Conservation (phyloP, 2,329 filamentous ascomycete genomes). For the Arthrocladium fulminans region DNA sequence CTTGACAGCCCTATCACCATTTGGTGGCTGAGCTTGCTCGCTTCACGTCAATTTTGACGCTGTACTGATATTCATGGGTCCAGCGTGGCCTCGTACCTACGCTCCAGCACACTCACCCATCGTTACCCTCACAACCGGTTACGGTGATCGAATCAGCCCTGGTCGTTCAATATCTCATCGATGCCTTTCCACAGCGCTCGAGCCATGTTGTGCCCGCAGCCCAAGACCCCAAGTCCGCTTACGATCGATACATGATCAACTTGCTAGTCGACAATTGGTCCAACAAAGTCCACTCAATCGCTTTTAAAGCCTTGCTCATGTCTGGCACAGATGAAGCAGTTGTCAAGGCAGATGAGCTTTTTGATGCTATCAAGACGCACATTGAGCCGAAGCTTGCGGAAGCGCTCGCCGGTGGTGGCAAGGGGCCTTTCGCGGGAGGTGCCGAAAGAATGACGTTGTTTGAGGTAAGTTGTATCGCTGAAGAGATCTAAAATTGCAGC, state of each 20-base stretch:
- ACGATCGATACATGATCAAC: conserved; percentile 56
- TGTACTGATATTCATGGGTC: not conserved
- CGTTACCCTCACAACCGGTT: conserved; percentile 52
- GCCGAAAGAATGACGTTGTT: conserved; percentile 59
- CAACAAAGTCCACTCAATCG: conserved; percentile 47
- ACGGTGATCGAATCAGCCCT: conserved; percentile 67
- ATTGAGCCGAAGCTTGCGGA: conserved; percentile 58
- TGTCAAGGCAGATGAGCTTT: conserved; percentile 42
- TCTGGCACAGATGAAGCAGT: conserved; percentile 44
- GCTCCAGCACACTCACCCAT: conserved; percentile 31
- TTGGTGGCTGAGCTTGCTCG: no score
- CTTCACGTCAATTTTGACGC: no score
- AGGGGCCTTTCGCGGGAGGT: conserved; percentile 56
- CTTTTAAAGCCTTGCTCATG: conserved; percentile 40
- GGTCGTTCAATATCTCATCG: conserved; percentile 62
- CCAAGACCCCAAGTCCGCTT: conserved; percentile 42
- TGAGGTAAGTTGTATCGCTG: conserved; percentile 47
- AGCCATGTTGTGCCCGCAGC: conserved; percentile 38
- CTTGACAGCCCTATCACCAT: not conserved
- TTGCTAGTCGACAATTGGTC: conserved; percentile 67
- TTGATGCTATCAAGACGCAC: conserved; percentile 55
- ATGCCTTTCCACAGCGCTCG: conserved; percentile 59
- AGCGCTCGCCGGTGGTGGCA: conserved; percentile 34
- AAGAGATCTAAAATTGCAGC: conserved; percentile 10
- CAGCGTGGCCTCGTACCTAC: conserved; percentile 65